Evolutionary conservation across 1,284 basidiomycete species (phyloP).

Genomic region (Mixia osmundae): DNA sequence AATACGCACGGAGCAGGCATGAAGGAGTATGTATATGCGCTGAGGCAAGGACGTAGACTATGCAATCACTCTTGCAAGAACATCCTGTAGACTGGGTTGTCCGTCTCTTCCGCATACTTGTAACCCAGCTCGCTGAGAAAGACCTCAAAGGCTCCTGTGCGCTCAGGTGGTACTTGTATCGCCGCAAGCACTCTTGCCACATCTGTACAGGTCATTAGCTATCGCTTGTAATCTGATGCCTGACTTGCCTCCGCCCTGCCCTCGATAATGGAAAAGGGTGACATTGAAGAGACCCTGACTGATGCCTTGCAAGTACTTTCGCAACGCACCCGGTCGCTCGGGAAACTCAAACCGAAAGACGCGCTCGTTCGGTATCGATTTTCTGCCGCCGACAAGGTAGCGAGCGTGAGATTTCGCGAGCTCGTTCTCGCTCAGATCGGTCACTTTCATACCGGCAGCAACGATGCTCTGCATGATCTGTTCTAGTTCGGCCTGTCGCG

Average conservation of each 20-base stretch:
- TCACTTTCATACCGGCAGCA: slow-evolving; percentile 35
- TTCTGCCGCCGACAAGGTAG: slow-evolving; percentile 77
- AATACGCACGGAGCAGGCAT: no score
- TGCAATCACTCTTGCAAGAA: slow-evolving; percentile 28
- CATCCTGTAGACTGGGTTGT: slow-evolving; percentile 61
- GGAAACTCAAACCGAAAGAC: slow-evolving; percentile 94
- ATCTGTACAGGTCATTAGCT: slow-evolving; percentile 29
- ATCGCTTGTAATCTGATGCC: slow-evolving; percentile 1
- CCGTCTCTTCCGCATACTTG: slow-evolving; percentile 73
- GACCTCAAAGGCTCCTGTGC: slow-evolving; percentile 39
- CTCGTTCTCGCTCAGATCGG: slow-evolving; percentile 34
- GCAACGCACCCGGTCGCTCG: slow-evolving; percentile 73
- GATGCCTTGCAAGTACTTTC: slow-evolving; percentile 63
- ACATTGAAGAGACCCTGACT: slow-evolving; percentile 84
- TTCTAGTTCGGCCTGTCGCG: slow-evolving; percentile 41
- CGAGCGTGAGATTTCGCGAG: slow-evolving; percentile 82
- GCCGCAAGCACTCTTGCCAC: slow-evolving; percentile 78
- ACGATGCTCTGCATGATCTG: slow-evolving; percentile 39
- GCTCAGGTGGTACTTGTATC: slow-evolving; percentile 59
- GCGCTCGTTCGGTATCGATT: slow-evolving; percentile 55
- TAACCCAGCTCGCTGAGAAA: slow-evolving; percentile 65
- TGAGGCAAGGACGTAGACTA: no score
- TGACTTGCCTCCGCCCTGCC: slow-evolving; percentile 68
- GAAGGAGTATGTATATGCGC: no score
- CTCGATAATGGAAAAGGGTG: slow-evolving; percentile 88